phyloP scores from a whole-genome alignment of 176 grass and related monocot genomes.

The Eleusine coracana region DNA sequence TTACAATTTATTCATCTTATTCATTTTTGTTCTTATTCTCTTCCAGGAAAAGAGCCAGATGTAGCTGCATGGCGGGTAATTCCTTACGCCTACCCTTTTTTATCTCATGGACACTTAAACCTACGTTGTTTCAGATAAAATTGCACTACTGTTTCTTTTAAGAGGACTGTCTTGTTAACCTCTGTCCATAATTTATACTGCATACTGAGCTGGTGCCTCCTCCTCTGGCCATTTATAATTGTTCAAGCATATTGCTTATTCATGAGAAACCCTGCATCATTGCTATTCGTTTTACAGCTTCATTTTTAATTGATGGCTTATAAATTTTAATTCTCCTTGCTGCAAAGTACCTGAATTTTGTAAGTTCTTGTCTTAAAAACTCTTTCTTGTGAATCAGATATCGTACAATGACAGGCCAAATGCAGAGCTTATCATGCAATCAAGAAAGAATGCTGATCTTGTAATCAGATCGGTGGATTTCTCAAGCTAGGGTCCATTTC shows the following conservation, averaged over 20 bases:
- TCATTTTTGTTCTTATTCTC: slow-evolving; percentile 26
- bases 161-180: background rate
- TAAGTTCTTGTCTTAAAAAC: background rate
- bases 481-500: slow-evolving; percentile 29
- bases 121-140: slow-evolving; percentile 8
- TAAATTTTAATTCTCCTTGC: background rate
- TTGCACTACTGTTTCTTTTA: background rate
- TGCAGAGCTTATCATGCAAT: slow-evolving; percentile 80
- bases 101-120: background rate
- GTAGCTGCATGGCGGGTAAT: slow-evolving; percentile 94
- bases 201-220: background rate
- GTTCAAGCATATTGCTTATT: background rate
- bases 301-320: background rate
- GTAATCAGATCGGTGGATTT: slow-evolving; percentile 74
- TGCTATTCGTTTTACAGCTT: background rate
- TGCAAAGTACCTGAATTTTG: background rate
- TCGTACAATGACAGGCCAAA: slow-evolving; percentile 84
- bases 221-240: background rate
- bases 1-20: slow-evolving; percentile 10
- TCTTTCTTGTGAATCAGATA: slow-evolving; percentile 60
- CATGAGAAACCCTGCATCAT: background rate
- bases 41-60: slow-evolving; percentile 82
- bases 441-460: slow-evolving; percentile 78
- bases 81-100: background rate
- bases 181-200: background rate